Percentiles rank a stretch among this genome's conserved stretches.
Evolutionary conservation across 352 stramenopile species (phyloP).

Genomic region (Discostella stelligera): DNA sequence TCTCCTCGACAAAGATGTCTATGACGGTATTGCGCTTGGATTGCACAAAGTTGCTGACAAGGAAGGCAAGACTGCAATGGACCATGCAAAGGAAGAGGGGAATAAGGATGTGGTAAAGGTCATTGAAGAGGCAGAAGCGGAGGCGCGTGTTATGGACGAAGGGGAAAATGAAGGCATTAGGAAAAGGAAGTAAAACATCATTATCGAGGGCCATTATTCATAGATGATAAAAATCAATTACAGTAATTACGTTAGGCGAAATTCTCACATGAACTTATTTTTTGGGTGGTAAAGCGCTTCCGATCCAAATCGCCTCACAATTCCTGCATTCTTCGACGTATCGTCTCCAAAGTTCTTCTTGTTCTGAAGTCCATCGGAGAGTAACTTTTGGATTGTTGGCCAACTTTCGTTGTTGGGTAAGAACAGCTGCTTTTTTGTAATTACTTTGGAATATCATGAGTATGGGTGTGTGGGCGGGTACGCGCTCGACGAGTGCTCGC

Average conservation of each 20-base stretch:
- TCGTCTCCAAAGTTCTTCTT: slow-evolving; percentile 55
- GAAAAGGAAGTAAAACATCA: slow-evolving; percentile 49
- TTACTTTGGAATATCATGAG: slow-evolving; percentile 70
- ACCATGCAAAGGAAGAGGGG: slow-evolving; percentile 66
- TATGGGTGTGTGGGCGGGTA: slow-evolving; percentile 49
- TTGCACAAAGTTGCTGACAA: slow-evolving; percentile 70
- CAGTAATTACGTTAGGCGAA: neutral
- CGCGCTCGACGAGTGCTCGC: slow-evolving; percentile 24
- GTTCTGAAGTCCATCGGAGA: slow-evolving; percentile 47
- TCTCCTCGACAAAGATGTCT: slow-evolving; percentile 49
- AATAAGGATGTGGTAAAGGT: slow-evolving; percentile 75
- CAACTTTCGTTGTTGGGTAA: slow-evolving; percentile 45
- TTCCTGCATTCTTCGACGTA: slow-evolving; percentile 45
- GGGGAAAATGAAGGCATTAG: slow-evolving; percentile 35
- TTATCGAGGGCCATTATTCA: neutral
- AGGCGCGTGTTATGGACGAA: slow-evolving; percentile 4
- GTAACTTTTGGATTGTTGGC: slow-evolving; percentile 53
- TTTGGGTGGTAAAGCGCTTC: neutral
- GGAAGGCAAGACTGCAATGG: slow-evolving; percentile 75
- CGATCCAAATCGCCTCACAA: slow-evolving; percentile 64
- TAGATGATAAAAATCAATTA: too few species aligned
- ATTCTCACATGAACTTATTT: neutral
- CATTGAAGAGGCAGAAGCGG: slow-evolving; percentile 54
- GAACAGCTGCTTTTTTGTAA: slow-evolving; percentile 41
- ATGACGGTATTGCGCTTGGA: slow-evolving; percentile 49